These are phyloP conservation scores for Daldinia caldariorum DNA, from an alignment of 495 filamentous ascomycete genomes.

Conservation along the genomic window DNA sequence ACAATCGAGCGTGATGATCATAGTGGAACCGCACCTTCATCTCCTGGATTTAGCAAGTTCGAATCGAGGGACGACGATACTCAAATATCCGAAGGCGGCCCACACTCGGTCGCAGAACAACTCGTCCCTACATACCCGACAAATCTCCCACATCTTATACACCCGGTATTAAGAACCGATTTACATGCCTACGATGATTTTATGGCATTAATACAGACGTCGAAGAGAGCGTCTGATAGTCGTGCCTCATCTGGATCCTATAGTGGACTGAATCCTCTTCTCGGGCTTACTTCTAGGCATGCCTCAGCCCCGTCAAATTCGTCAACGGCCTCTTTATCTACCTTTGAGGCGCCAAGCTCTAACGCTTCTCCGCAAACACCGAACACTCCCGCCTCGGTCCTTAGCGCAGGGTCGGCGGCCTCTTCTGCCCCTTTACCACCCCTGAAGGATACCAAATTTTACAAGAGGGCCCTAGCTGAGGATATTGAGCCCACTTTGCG, in stretches of 20 bases:
- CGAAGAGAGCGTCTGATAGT: conserved; percentile 65
- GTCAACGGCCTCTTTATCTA: conserved; percentile 57
- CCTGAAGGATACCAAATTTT: conserved; percentile 91
- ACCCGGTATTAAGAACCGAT: conserved; percentile 84
- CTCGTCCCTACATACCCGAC: conserved; percentile 82
- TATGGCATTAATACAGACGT: conserved; percentile 73
- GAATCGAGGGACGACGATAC: conserved; percentile 52
- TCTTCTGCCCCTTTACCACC: conserved; percentile 47
- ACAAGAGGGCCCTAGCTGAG: conserved; percentile 85
- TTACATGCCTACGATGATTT: conserved; percentile 86
- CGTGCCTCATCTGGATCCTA: conserved; percentile 76
- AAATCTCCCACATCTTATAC: conserved; percentile 82
- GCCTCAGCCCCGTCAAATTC: conserved; percentile 55
- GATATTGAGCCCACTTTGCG: conserved; percentile 95
- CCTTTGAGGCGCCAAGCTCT: conserved; percentile 48
- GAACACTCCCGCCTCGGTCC: conserved; percentile 59
- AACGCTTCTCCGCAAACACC: conserved; percentile 61
- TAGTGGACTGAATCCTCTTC: conserved; percentile 64
- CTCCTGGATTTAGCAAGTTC: conserved; percentile 61
- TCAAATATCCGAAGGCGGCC: conserved; percentile 48
- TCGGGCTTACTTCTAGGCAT: conserved; percentile 55
- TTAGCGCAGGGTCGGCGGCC: conserved; percentile 53
- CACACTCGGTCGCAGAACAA: conserved; percentile 64
- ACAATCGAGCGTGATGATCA: conserved; percentile 76
- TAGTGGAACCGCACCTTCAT: conserved; percentile 75